Conservation (phyloP, 2,329 filamentous ascomycete genomes). For the Hymenoscyphus repandus region DNA sequence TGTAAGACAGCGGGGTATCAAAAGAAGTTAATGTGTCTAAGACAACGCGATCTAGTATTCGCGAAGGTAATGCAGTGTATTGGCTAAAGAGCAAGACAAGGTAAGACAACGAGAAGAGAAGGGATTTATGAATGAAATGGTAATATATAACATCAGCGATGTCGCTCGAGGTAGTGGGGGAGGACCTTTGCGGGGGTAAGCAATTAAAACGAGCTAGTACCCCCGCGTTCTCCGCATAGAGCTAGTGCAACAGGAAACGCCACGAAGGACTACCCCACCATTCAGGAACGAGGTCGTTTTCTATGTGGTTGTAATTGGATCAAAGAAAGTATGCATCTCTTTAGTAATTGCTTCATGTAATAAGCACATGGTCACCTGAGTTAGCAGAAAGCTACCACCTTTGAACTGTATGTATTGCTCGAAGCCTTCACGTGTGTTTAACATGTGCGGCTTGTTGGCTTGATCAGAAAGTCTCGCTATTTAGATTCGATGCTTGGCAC, state of each 20-base stretch:
- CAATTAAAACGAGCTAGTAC: constrained; percentile 1
- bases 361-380: constrained; percentile 1
- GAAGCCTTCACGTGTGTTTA: background rate
- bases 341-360: constrained; percentile 4
- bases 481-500: constrained; percentile 15
- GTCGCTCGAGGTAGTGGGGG: constrained; percentile 10
- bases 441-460: background rate
- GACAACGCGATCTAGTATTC: background rate
- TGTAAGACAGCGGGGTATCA: constrained; percentile 1
- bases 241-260: constrained; percentile 4
- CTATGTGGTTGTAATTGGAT: constrained; percentile 1
- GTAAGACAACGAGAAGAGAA: background rate
- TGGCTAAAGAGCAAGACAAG: background rate
- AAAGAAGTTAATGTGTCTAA: background rate
- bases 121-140: background rate
- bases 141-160: constrained; percentile 4
- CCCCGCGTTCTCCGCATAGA: constrained; percentile 12
- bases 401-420: background rate
- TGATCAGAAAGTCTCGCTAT: background rate
- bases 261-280: constrained; percentile 13
- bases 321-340: background rate
- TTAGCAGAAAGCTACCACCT: background rate
- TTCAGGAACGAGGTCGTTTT: constrained; percentile 12
- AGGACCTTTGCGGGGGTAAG: background rate
- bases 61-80: background rate